Evolutionary conservation across 805 yeast species (phyloP), one percentile per base, ranked within the genome.

Genomic region (Candida mattraensis): DNA sequence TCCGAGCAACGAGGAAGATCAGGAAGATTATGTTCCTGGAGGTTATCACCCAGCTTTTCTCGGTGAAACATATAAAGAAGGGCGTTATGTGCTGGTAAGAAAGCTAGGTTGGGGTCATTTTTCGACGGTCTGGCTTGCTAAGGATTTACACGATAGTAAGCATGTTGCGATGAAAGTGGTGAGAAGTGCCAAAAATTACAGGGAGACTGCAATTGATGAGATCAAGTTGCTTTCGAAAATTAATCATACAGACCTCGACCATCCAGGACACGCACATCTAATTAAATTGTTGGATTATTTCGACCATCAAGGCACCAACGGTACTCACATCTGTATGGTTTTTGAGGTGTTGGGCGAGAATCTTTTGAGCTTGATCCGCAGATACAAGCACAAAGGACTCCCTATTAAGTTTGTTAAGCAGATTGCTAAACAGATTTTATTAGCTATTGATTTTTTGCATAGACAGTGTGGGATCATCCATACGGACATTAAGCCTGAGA

Each of bases 31-130:
- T 61, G 78, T 78, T 40, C 78, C 80, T 7, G 98, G 98, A 16
- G 99, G 99, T 0, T 93, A 93, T 59, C 99, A 93, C 56, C 96
- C 99, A 0, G 93, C 94, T 9, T 78, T 64, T 46, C 78, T 87
- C 32, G 98, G 98, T 5, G 99, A 94, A 58, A 63, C 63, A 15
- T 91, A 83, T 61, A 84, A 87, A 50, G 69, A 83, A 37, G 52
- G 48, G 7, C 76, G 85, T 40, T 93, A 93, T 58, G 70, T 80
- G 2, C 63, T 93, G 31, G 89, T 86, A 19, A 76, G 98, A 42
- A 93, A 93, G 57, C 68, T 93, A 4, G 99, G 99, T 0, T 93
- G 99, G 99, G 99, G 99, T 22, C 97, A 93, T 63, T 93, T 93
- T 57, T 83, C 95, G 18, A 93, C 96, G 1, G 97, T 87, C 15